Evolutionary conservation across 1,139 yeast genomes (phyloP).

Genomic region (Sugiyamaella sp.): DNA sequence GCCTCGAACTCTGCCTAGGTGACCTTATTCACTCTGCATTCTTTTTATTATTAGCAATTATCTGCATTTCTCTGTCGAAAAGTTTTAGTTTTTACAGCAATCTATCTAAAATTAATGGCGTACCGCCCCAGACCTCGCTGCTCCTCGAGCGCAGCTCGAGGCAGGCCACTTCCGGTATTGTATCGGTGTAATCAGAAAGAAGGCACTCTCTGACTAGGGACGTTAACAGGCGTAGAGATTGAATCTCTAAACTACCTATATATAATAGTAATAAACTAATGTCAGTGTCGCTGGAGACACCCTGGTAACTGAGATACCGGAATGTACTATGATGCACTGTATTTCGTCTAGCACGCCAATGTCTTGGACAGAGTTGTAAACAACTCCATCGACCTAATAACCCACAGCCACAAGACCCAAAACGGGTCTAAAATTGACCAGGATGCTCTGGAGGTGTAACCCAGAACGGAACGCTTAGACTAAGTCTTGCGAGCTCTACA

Average conservation of each 20-base stretch:
- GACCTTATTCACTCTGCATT: constrained; percentile 3
- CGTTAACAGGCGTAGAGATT: too few relatives aligned
- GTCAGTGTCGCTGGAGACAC: constrained; percentile 41
- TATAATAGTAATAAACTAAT: constrained; percentile 16
- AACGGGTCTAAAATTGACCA: constrained; percentile 28
- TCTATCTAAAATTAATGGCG: too few relatives aligned
- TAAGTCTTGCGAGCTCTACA: constrained; percentile 10
- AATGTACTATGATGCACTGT: constrained; percentile 40
- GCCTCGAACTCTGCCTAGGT: constrained; percentile 9
- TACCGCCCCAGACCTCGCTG: too few relatives aligned
- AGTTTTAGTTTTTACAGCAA: constrained; percentile 3
- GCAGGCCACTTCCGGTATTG: too few relatives aligned
- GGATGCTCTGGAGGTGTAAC: constrained; percentile 24
- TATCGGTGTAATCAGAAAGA: too few relatives aligned
- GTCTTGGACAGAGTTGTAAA: constrained; percentile 17
- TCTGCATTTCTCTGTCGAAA: constrained; percentile 13
- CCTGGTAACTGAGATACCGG: constrained; percentile 29
- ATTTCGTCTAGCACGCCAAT: constrained; percentile 20
- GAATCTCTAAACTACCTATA: not conserved
- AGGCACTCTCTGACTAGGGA: too few relatives aligned
- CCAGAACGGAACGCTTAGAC: constrained; percentile 4
- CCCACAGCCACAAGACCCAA: constrained; percentile 26
- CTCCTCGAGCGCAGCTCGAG: too few relatives aligned
- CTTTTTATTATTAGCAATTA: constrained; percentile 11
- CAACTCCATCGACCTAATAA: constrained; percentile 9